Conservation (phyloP, 148 eudicot species). For the Rhododendron ferrugineum region DNA sequence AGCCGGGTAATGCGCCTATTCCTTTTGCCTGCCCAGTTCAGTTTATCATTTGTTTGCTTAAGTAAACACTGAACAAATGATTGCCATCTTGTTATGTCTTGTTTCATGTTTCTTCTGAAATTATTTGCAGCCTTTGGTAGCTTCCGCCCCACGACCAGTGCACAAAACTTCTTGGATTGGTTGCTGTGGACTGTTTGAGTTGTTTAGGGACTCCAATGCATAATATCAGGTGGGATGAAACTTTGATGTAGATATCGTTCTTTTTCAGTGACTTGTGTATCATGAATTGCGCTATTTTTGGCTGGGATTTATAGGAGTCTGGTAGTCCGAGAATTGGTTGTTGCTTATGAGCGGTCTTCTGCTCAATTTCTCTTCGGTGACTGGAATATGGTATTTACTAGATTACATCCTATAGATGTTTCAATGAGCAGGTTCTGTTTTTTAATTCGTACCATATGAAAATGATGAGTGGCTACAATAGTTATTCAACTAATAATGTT, state of each 20-base stretch:
- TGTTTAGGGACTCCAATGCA: conserved; percentile 49
- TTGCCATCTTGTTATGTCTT: not conserved
- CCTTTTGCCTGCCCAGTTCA: not conserved
- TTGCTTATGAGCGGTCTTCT: not conserved
- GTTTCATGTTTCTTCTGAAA: conserved; percentile 3
- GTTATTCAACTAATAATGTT: not conserved
- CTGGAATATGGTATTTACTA: not conserved
- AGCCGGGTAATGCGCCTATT: conserved; percentile 34
- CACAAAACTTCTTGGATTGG: conserved; percentile 55
- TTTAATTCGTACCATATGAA: not conserved
- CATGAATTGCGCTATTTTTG: not conserved
- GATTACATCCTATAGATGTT: not conserved
- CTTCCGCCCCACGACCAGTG: conserved; percentile 34
- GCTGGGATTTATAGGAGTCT: not conserved
- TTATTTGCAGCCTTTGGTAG: conserved; percentile 46
- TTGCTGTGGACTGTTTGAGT: conserved; percentile 85
- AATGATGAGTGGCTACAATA: not conserved
- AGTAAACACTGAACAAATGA: not conserved
- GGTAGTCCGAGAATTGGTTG: not conserved
- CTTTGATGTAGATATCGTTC: not conserved
- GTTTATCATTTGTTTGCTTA: not conserved
- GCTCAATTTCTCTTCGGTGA: not conserved
- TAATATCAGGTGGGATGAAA: conserved; percentile 36
- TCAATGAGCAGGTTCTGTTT: not conserved
- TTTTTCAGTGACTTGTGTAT: not conserved